Evolutionary conservation across 192 early-diverging fungal genomes (phyloP).

Genomic region (Backusella tarrabulga): DNA sequence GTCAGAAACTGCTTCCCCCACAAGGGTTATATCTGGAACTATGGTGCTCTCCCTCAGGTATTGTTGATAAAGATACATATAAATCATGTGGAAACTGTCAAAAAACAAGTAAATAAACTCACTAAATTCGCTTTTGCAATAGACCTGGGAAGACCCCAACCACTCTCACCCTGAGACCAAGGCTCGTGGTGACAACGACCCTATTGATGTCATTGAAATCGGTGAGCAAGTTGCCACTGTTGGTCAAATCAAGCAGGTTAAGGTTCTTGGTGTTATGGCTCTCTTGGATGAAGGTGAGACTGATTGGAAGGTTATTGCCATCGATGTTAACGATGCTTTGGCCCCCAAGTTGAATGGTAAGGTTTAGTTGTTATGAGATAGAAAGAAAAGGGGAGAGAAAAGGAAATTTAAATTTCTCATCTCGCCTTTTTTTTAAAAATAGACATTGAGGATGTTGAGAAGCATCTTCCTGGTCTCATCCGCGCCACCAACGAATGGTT

Average conservation of each 20-base stretch:
- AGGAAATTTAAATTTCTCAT: neutral
- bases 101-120: neutral
- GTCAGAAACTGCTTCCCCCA: conserved; percentile 99
- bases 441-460: conserved; percentile 99
- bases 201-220: conserved; percentile 97
- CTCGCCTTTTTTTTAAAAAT: neutral
- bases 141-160: conserved; percentile 98
- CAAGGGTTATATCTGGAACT: conserved; percentile 99
- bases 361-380: conserved; percentile 6
- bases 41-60: conserved; percentile 95
- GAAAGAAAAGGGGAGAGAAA: neutral
- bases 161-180: conserved; percentile 90
- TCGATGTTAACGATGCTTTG: conserved; percentile 97
- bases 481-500: conserved; percentile 99
- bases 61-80: neutral
- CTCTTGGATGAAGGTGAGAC: conserved; percentile 99
- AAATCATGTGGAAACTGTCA: neutral
- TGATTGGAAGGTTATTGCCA: conserved; percentile 99
- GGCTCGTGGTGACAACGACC: conserved; percentile 96
- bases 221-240: conserved; percentile 89
- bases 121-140: neutral
- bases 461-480: conserved; percentile 92
- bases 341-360: conserved; percentile 92
- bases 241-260: conserved; percentile 99
- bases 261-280: conserved; percentile 98